Conservation (phyloP, 805 yeast genomes). For the Candida tallmaniae region DNA sequence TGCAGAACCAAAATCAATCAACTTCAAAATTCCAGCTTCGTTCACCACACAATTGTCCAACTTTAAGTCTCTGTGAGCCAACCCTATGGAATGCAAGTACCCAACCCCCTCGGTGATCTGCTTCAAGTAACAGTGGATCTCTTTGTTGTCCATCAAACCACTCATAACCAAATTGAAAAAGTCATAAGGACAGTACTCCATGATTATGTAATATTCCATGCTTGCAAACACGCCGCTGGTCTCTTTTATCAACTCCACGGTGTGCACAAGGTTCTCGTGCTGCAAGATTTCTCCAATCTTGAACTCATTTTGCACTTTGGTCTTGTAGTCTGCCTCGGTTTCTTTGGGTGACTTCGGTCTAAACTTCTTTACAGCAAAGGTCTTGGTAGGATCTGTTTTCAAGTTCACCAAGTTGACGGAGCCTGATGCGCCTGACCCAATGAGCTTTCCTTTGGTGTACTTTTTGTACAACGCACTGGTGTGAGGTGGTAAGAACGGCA, state of each 20-base stretch:
- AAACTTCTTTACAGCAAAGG: constrained; percentile 87
- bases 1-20: constrained; percentile 93
- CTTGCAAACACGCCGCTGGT: constrained; percentile 23
- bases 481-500: constrained; percentile 14
- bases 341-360: constrained; percentile 62
- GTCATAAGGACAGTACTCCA: constrained; percentile 92
- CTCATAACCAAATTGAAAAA: constrained; percentile 92
- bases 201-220: constrained; percentile 58
- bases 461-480: constrained; percentile 37
- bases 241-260: constrained; percentile 75
- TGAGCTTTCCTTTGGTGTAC: constrained; percentile 59
- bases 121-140: constrained; percentile 74
- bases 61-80: constrained; percentile 91
- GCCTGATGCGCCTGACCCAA: constrained; percentile 95
- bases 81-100: constrained; percentile 74
- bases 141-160: constrained; percentile 67
- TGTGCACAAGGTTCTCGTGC: constrained; percentile 77
- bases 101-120: constrained; percentile 74
- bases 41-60: constrained; percentile 90
- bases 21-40: constrained; percentile 67
- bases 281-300: constrained; percentile 68
- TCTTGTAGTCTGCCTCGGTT: constrained; percentile 61
- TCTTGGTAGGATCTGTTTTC: constrained; percentile 42
- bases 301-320: constrained; percentile 78
- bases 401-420: constrained; percentile 77